A percentile compares a stretch with the other conserved stretches of the same genome.
phyloP scores from a whole-genome alignment of 1,139 yeast genomes.

The Yamadazyma sp. region DNA sequence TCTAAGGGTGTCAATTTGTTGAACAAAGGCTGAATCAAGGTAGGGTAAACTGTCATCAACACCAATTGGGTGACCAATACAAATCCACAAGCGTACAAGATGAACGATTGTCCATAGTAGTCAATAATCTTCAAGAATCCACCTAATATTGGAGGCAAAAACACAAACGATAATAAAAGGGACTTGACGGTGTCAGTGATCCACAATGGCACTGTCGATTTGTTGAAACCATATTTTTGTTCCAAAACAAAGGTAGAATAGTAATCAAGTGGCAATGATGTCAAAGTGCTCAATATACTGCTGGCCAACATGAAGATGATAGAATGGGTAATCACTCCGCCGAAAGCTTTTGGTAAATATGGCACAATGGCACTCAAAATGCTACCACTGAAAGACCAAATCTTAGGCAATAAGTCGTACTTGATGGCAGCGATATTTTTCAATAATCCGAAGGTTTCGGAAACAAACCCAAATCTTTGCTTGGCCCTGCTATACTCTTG shows the following conservation, averaged over 20 bases:
- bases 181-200: slow-evolving; percentile 68
- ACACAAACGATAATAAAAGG: slow-evolving; percentile 47
- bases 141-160: slow-evolving; percentile 75
- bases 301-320: slow-evolving; percentile 54
- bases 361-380: slow-evolving; percentile 31
- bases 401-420: slow-evolving; percentile 62
- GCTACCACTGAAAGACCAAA: slow-evolving; percentile 61
- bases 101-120: slow-evolving; percentile 75
- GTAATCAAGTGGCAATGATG: slow-evolving; percentile 67
- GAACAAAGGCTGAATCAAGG: slow-evolving; percentile 86
- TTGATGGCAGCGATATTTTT: slow-evolving; percentile 61
- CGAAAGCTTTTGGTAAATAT: slow-evolving; percentile 43
- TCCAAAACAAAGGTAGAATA: slow-evolving; percentile 86
- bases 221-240: slow-evolving; percentile 91
- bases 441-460: slow-evolving; percentile 50
- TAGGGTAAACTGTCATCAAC: slow-evolving; percentile 74
- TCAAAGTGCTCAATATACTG: slow-evolving; percentile 48
- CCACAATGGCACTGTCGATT: slow-evolving; percentile 73
- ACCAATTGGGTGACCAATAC: slow-evolving; percentile 69
- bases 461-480: slow-evolving; percentile 63
- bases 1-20: slow-evolving; percentile 88
- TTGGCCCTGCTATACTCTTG: slow-evolving; percentile 84
- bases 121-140: slow-evolving; percentile 80
- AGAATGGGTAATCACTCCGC: slow-evolving; percentile 67
- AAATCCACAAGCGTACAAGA: slow-evolving; percentile 75